phyloP scores from a whole-genome alignment of 495 filamentous ascomycete species.

The Saxophila tyrrhenica region DNA sequence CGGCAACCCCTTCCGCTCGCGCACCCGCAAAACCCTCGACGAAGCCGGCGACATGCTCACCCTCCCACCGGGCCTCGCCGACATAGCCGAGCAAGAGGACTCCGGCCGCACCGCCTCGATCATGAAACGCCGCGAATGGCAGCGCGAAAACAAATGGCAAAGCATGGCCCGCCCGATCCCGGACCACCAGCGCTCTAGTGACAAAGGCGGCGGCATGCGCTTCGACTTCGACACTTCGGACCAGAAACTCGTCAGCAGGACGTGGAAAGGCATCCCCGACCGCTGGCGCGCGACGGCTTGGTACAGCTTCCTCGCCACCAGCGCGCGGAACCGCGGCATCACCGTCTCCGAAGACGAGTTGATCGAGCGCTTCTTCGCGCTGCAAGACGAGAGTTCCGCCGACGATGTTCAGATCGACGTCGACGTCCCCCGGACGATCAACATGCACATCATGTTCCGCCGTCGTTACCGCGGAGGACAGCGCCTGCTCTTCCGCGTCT shows the following conservation, averaged over 20 bases:
- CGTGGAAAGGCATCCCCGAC: slow-evolving; percentile 98
- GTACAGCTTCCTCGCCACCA: slow-evolving; percentile 83
- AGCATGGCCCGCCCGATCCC: slow-evolving; percentile 77
- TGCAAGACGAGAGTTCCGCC: slow-evolving; percentile 59
- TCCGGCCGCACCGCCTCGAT: slow-evolving; percentile 44
- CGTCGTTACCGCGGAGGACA: slow-evolving; percentile 71
- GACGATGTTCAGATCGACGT: slow-evolving; percentile 97
- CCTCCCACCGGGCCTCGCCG: slow-evolving; percentile 53
- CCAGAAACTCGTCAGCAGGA: slow-evolving; percentile 76
- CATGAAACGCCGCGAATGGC: slow-evolving; percentile 67
- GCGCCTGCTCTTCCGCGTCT: slow-evolving; percentile 79
- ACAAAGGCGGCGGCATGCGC: slow-evolving; percentile 64
- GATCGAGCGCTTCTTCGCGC: slow-evolving; percentile 48
- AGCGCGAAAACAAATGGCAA: slow-evolving; percentile 85
- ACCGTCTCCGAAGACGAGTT: slow-evolving; percentile 60
- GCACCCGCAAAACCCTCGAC: slow-evolving; percentile 57
- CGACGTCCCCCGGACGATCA: slow-evolving; percentile 92
- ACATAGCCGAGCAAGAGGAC: slow-evolving; percentile 49
- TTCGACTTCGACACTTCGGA: slow-evolving; percentile 82
- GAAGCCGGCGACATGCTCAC: slow-evolving; percentile 88
- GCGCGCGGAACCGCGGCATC: slow-evolving; percentile 53
- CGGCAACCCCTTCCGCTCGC: slow-evolving; percentile 30
- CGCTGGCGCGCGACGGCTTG: slow-evolving; percentile 89
- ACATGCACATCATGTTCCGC: slow-evolving; percentile 95
- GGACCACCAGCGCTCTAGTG: slow-evolving; percentile 23